phyloP scores from a whole-genome alignment of 306 rosid species.

The Quercus cerris region DNA sequence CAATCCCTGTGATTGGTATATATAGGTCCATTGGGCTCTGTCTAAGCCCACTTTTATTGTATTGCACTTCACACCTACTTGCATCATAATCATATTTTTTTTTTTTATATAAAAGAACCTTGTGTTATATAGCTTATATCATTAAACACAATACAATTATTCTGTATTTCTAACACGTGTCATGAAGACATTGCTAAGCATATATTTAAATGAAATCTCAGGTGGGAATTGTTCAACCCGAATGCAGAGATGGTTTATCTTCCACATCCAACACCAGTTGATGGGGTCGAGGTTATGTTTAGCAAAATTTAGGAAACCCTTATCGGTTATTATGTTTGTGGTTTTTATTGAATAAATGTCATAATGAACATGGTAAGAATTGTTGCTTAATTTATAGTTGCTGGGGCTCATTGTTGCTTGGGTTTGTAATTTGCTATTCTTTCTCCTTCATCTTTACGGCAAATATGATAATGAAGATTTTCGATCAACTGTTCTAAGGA shows the following conservation, averaged over 20 bases:
- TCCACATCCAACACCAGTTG: constrained; percentile 29
- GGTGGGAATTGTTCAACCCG: constrained; percentile 47
- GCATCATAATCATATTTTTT: too few species aligned
- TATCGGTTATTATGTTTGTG: not conserved
- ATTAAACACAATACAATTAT: too few species aligned
- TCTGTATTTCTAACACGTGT: too few species aligned
- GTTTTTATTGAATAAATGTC: not conserved
- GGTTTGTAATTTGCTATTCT: not conserved
- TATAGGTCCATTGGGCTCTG: not conserved
- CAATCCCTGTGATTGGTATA: not conserved
- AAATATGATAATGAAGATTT: not conserved
- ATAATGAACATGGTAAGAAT: not conserved
- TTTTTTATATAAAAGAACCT: too few species aligned
- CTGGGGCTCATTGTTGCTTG: too few species aligned
- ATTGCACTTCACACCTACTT: too few species aligned
- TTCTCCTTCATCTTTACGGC: not conserved
- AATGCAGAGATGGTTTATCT: constrained; percentile 28
- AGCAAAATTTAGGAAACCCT: constrained; percentile 24
- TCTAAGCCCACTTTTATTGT: not conserved
- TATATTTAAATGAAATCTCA: not conserved
- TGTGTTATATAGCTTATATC: too few species aligned
- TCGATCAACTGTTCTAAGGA: rapidly evolving
- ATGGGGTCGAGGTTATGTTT: constrained; percentile 28
- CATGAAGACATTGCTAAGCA: not conserved
- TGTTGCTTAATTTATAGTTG: not conserved